These are phyloP conservation scores for Aspergillus oerlinghausenensis DNA, from an alignment of 2,329 filamentous ascomycete species.

Conservation along the genomic window DNA sequence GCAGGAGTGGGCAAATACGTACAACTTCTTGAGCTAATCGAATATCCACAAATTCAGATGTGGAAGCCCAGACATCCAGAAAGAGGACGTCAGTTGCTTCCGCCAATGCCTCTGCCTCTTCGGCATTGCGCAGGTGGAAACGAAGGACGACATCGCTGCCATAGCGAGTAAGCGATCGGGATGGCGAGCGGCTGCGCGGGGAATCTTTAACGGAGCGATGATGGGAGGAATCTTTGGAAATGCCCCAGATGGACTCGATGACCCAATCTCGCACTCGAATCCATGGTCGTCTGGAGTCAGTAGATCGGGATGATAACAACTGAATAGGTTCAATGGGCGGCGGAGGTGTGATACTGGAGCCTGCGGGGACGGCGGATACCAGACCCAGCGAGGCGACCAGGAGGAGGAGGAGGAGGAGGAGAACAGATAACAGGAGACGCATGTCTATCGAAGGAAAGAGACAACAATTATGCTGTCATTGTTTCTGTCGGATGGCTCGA, in stretches of 20 bases:
- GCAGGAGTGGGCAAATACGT: slow-evolving; percentile 21
- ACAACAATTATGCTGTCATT: neutral
- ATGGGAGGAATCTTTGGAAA: slow-evolving; percentile 24
- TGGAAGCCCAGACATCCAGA: slow-evolving; percentile 87
- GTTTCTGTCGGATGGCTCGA: neutral
- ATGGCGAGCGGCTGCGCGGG: slow-evolving; percentile 20
- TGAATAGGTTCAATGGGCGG: slow-evolving; percentile 28
- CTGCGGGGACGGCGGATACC: slow-evolving; percentile 31
- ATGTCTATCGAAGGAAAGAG: slow-evolving; percentile 4
- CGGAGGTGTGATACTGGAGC: slow-evolving; percentile 31
- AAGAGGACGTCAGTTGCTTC: slow-evolving; percentile 70
- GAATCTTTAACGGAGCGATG: slow-evolving; percentile 15
- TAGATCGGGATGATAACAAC: slow-evolving; percentile 22
- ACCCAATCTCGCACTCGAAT: slow-evolving; percentile 38
- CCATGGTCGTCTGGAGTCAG: slow-evolving; percentile 32
- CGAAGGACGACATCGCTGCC: slow-evolving; percentile 80
- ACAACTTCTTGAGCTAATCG: slow-evolving; percentile 72
- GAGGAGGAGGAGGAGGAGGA: slow-evolving; percentile 15
- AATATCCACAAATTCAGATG: slow-evolving; percentile 77
- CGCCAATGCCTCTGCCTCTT: slow-evolving; percentile 67
- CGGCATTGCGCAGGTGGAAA: slow-evolving; percentile 68
- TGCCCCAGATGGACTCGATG: slow-evolving; percentile 42
- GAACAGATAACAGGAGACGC: slow-evolving; percentile 12
- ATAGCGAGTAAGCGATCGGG: slow-evolving; percentile 53
- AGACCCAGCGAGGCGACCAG: slow-evolving; percentile 16